Percentiles rank a stretch among this genome's conserved stretches.
These are phyloP conservation scores for Prosopis cineraria DNA, from an alignment of 306 rosid species.

Conservation along the genomic window DNA sequence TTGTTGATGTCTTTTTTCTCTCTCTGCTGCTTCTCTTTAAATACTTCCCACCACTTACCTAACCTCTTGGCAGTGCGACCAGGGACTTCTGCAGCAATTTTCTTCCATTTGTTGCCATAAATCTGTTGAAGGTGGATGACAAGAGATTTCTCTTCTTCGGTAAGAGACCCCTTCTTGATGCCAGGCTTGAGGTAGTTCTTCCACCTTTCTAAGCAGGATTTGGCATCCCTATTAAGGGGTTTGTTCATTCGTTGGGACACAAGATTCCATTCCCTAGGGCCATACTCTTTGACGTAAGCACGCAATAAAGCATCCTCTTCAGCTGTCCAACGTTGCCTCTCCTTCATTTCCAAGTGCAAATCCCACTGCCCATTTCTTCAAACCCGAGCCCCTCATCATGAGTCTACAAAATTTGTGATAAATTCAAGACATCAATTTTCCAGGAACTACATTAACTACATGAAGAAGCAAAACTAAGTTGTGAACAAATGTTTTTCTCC, in stretches of 20 bases:
- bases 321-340: slow-evolving; percentile 79
- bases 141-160: slow-evolving; percentile 74
- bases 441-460: slow-evolving; percentile 9
- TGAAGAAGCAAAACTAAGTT: slow-evolving; percentile 3
- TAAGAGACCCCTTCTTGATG: slow-evolving; percentile 80
- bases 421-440: slow-evolving; percentile 21
- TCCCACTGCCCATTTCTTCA: slow-evolving; percentile 52
- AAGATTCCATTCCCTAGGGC: slow-evolving; percentile 86
- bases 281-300: slow-evolving; percentile 79
- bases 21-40: slow-evolving; percentile 78
- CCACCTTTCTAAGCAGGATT: slow-evolving; percentile 91
- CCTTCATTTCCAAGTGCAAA: slow-evolving; percentile 75
- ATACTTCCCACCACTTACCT: slow-evolving; percentile 97
- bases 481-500: background rate
- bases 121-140: slow-evolving; percentile 74
- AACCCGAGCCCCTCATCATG: slow-evolving; percentile 67
- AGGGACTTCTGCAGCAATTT: slow-evolving; percentile 77
- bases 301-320: slow-evolving; percentile 80
- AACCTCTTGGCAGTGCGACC: slow-evolving; percentile 85
- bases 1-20: slow-evolving; percentile 61
- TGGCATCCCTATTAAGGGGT: slow-evolving; percentile 69
- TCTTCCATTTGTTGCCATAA: slow-evolving; percentile 90
- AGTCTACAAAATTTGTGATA: slow-evolving; percentile 42
- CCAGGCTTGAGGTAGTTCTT: slow-evolving; percentile 87
- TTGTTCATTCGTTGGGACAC: slow-evolving; percentile 86